Evolutionary conservation across 2,329 filamentous ascomycete species (phyloP).

Genomic region (Catunica adiposa): DNA sequence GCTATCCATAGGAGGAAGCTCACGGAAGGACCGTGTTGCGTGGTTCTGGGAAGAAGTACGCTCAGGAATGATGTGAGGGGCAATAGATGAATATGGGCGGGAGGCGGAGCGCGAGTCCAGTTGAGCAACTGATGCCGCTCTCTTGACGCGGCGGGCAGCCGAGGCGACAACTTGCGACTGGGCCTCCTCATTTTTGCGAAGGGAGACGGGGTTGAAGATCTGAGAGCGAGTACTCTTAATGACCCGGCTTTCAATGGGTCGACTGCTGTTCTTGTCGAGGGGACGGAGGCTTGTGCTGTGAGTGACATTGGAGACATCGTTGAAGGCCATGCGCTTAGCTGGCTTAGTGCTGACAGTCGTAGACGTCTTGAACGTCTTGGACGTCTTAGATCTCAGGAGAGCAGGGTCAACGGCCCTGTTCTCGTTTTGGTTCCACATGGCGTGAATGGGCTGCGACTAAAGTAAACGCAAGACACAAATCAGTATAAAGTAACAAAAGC

Average conservation of each 20-base stretch:
- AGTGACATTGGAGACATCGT: constrained; percentile 61
- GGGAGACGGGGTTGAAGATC: constrained; percentile 12
- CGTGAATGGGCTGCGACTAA: constrained; percentile 27
- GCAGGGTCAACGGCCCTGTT: constrained; percentile 43
- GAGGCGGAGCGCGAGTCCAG: constrained; percentile 15
- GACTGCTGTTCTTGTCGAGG: constrained; percentile 22
- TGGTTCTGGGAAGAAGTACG: constrained; percentile 7
- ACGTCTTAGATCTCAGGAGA: constrained; percentile 28
- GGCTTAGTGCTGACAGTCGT: constrained; percentile 26
- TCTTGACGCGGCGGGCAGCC: constrained; percentile 1
- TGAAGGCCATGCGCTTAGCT: constrained; percentile 64
- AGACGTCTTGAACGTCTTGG: constrained; percentile 19
- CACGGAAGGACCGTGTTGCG: not conserved
- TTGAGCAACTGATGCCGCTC: constrained; percentile 4
- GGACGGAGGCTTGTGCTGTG: constrained; percentile 19
- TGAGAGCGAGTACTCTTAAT: constrained; percentile 17
- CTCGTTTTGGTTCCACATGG: constrained; percentile 46
- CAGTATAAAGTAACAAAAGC: not conserved
- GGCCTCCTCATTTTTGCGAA: constrained; percentile 10
- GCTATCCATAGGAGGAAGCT: not conserved
- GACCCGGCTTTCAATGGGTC: constrained; percentile 25
- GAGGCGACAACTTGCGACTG: not conserved
- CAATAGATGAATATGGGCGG: not conserved
- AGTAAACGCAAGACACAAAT: constrained; percentile 4
- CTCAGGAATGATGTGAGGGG: not conserved